Evolutionary conservation across 106 monocot genomes (phyloP).

Genomic region (Dendrobium huoshanense): DNA sequence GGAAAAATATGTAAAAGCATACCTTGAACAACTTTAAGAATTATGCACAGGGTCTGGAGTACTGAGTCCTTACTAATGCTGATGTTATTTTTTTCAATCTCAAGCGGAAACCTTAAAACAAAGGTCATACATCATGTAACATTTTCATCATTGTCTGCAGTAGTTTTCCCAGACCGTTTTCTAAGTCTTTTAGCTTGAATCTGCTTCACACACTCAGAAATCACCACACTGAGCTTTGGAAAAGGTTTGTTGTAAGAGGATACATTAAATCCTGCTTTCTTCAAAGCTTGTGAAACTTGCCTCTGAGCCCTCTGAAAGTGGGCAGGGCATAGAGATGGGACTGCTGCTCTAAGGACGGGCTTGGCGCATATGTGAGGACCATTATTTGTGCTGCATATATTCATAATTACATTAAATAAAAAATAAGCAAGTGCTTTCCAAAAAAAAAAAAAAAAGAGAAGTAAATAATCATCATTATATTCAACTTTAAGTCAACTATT

Average conservation of each 20-base stretch:
- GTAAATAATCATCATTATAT: too few relatives aligned
- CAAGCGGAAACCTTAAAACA: background rate
- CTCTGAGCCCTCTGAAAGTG: constrained; percentile 52
- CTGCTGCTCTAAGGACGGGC: constrained; percentile 43
- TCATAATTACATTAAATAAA: background rate
- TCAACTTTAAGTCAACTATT: too few relatives aligned
- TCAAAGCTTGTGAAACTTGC: constrained; percentile 42
- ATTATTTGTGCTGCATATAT: constrained; percentile 28
- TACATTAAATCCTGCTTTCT: constrained; percentile 42
- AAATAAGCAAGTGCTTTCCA: background rate
- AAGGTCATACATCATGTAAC: background rate
- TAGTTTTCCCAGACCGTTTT: background rate
- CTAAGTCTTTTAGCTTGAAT: constrained; percentile 51
- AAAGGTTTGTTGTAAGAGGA: constrained; percentile 30
- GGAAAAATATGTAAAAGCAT: background rate
- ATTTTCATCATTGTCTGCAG: background rate
- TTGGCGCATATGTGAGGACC: constrained; percentile 43
- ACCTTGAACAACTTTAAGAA: background rate
- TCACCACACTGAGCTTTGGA: constrained; percentile 38
- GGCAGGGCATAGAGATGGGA: constrained; percentile 44
- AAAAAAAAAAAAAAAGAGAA: background rate
- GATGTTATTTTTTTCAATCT: background rate
- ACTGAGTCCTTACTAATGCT: background rate
- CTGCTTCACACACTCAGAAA: constrained; percentile 46
- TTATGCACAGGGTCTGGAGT: background rate